Base-by-base conservation (phyloP, 2,329 filamentous ascomycete species). In the Hawksworthiomyces lignivorus region DNA sequence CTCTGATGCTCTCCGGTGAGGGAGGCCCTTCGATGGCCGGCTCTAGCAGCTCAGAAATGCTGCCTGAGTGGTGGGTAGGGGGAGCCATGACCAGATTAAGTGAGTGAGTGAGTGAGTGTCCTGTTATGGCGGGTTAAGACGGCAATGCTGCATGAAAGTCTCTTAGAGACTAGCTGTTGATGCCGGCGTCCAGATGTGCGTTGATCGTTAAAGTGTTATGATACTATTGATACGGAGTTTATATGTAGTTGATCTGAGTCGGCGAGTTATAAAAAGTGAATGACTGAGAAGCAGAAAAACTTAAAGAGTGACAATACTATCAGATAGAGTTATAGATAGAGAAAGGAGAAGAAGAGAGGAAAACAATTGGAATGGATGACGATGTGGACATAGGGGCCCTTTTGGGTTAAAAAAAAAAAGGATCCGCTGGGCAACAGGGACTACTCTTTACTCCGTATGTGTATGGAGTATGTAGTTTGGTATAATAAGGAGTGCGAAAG, bases 11-110 rank as follows among this genome's bases (percentile, higher is more conserved):
- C 52, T 76, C 71, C 21, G 77, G 74, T 26, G 77, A 81, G 1
- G 77, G 75, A 30, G 77, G 76, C 15, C 73, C 73, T 51, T 81
- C 74, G 43, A 80, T 60, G 47, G 77, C 69, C 36, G 77, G 75
- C 45, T 72, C 75, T 44, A 81, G 59, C 41, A 74, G 63, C 44
- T 73, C 68, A 45, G 62, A 54, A 28, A 60, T 49, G 50, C 50
- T 52, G 41, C 51, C 45, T 24, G 44, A 45, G 34, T 36, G 39
- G 36, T 30, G 43, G 27, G 39, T 17, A 5, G 40, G 38, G 18
- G 41, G 28, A 22, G 39, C 28, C 47, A 46, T 41, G 21, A 34
- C 19, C 24, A 30, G 36, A 36, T n/a, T n/a, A n/a, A n/a, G n/a
- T n/a, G 29, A 20, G 10, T 36, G 30, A 20, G 32, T 43, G 31